Evolutionary conservation across 306 rosid species (phyloP).

Genomic region (Begonia peltatifolia): DNA sequence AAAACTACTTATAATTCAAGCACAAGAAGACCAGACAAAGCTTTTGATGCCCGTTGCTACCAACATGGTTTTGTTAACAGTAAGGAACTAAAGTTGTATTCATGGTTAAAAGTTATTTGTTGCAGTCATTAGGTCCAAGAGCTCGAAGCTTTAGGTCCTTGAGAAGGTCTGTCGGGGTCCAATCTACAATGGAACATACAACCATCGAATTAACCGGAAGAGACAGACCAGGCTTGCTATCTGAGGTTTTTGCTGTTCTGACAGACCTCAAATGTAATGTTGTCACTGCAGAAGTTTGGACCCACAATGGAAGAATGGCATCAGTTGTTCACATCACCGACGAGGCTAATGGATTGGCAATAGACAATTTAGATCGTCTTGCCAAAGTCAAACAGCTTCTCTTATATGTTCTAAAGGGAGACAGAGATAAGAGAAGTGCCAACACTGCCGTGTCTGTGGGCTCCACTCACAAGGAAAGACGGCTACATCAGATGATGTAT

Average conservation of each 20-base stretch:
- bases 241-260: constrained; percentile 89
- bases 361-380: constrained; percentile 47
- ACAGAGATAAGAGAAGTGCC: constrained; percentile 66
- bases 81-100: constrained; percentile 4
- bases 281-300: constrained; percentile 97
- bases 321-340: constrained; percentile 78
- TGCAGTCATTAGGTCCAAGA: constrained; percentile 75
- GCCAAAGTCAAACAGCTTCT: constrained; percentile 63
- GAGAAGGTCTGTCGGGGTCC: constrained; percentile 84
- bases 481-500: constrained; percentile 97
- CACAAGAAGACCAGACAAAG: too few species aligned
- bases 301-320: constrained; percentile 96
- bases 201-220: constrained; percentile 81
- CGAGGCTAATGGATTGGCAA: constrained; percentile 42
- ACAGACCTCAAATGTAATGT: constrained; percentile 90
- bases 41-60: background rate
- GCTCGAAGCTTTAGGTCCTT: constrained; percentile 60
- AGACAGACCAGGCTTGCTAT: constrained; percentile 90
- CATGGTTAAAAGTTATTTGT: constrained; percentile 4
- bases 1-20: too few species aligned
- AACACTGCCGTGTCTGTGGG: constrained; percentile 87
- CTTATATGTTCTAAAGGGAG: constrained; percentile 64
- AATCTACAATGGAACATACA: constrained; percentile 63
- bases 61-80: background rate
- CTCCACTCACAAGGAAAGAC: constrained; percentile 91